Evolutionary conservation across 768 basidiomycete species (phyloP), one percentile per base, ranked within the genome.

Genomic region (Piloderma croceum): DNA sequence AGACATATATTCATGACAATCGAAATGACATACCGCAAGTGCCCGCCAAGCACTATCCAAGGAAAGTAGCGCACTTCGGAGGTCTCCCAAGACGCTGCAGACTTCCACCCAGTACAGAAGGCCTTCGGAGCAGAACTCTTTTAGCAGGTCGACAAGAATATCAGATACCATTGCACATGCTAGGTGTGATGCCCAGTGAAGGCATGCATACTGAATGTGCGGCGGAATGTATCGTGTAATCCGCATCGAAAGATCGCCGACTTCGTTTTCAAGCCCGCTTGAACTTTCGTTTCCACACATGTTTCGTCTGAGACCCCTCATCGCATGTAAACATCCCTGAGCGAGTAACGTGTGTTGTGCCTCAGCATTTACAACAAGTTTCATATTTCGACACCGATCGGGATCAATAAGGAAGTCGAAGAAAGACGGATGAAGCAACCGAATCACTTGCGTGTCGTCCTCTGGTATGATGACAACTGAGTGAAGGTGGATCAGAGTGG

Each of bases 71-170:
- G 18, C 48, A 6, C 15, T 5, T 20, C 29, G 34, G 13, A 42
- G 43, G n/a, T 40, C n/a, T n/a, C n/a, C n/a, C n/a, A n/a, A n/a
- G n/a, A n/a, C n/a, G n/a, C n/a, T n/a, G n/a, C n/a, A n/a, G 1
- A 38, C 45, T 36, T 57, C 56, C 3, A 57, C 29, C 56, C 56
- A 57, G 21, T 53, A 34, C 2, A 57, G 40, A 1, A 57, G 40
- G 34, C 46, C 33, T 12, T 38, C 34, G 15, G 34, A 24, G 27
- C 43, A 47, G 18, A 57, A 55, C 4, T 43, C 18, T 2, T 46
- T 7, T 25, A 54, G 18, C 2, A 34, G 23, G 2, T 31, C 23
- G 3, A 44, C 34, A n/a, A 50, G 18, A 4, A 27, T 34, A 25
- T 43, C 25, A 5, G n/a, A n/a, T n/a, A n/a, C n/a, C n/a, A n/a